Evolutionary conservation across 2,329 filamentous ascomycete species (phyloP), one percentile per base, ranked within the genome.

Genomic region (Magnaporthiopsis poae): DNA sequence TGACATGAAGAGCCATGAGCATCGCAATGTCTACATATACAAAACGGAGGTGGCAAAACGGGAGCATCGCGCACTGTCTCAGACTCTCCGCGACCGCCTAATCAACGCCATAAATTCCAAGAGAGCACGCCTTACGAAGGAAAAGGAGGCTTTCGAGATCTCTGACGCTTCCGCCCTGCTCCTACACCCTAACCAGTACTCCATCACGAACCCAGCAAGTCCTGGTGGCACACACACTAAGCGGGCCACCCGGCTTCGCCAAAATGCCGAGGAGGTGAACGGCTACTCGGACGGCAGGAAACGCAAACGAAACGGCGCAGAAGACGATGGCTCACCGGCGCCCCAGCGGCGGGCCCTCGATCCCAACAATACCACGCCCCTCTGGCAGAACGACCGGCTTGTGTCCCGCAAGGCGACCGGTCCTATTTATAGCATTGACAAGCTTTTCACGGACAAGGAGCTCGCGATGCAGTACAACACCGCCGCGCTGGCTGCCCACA

Each of bases 381-480:
- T 88, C 31, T 88, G 86, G 86, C 84, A 86, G 72, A 84, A 80
- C 64, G 86, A 88, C 70, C 83, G 85, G 72, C 77, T 86, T 65
- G 79, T 81, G 70, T 77, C 78, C 67, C 77, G 83, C 67, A 84
- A 84, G 73, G 82, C 86, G 71, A 82, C 84, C 27, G 86, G 84
- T 11, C 82, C 85, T 0, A 77, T 86, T 1, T 88, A 88, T 74
- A 88, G 84, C 73, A 84, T 90, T 68, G 86, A 89, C 71, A 89
- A 89, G 77, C 82, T 90, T 56, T 90, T 90, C 64, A 89, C 87
- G 0, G 87, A 90, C 71, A 89, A 88, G 75, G 87, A 90, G 76
- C 80, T 90, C 36, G 81, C 84, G 5, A 82, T 89, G 79, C 85
- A 85, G 35, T 88, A 88, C 74, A 88, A 88, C 68, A 77, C 80